phyloP scores from a whole-genome alignment of 164 flowering plant species.

The Tetrastigma voinierianum region DNA sequence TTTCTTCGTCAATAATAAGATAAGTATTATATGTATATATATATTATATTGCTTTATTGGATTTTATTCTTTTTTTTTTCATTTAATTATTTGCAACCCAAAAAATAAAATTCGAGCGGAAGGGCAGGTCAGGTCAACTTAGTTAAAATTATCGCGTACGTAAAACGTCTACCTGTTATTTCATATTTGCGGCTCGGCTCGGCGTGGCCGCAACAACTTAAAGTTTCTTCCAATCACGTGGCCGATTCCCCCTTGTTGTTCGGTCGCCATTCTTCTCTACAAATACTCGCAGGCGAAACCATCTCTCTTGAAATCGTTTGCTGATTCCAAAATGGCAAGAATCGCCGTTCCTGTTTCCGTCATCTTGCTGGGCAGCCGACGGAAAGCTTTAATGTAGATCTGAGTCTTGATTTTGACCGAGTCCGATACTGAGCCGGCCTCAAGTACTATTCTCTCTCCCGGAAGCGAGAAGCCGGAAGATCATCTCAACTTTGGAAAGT shows the following conservation, averaged over 20 bases:
- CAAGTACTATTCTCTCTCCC: constrained; percentile 15
- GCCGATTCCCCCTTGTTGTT: constrained; percentile 7
- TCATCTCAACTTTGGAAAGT: too few species aligned
- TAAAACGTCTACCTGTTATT: background rate
- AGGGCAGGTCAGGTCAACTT: background rate
- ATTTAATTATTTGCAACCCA: too few species aligned
- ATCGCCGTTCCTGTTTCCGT: constrained; percentile 22
- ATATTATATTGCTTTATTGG: too few species aligned
- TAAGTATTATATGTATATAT: too few species aligned
- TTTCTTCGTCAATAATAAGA: too few species aligned
- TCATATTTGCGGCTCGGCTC: background rate
- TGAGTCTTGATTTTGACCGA: too few species aligned
- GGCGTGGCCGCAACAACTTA: too few species aligned
- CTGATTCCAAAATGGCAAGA: constrained; percentile 30
- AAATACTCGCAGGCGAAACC: background rate
- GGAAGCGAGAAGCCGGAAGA: constrained; percentile 14
- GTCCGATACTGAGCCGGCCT: too few species aligned
- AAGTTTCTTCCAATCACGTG: constrained; percentile 12
- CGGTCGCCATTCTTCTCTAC: constrained; percentile 15
- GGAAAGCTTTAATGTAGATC: constrained; percentile 1
- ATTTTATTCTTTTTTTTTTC: too few species aligned
- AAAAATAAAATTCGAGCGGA: too few species aligned
- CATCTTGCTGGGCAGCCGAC: constrained; percentile 25
- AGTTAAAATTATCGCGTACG: background rate
- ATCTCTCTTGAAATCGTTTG: background rate